Percentiles rank a stretch among this genome's conserved stretches.
Evolutionary conservation across 306 rosid species (phyloP).

Genomic region (Vachellia collinsii): DNA sequence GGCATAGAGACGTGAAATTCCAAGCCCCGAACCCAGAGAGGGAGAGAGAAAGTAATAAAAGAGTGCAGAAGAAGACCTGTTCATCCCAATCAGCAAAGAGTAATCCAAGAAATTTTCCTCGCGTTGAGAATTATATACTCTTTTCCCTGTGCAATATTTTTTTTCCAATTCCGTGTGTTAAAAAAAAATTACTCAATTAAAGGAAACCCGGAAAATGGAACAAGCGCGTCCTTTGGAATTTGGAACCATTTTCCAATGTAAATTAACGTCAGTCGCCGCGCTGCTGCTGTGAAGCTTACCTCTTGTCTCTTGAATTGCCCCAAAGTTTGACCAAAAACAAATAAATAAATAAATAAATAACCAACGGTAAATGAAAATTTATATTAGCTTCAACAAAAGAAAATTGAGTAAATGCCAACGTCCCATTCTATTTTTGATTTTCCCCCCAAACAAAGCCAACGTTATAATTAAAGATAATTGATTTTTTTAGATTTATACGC

Average conservation of each 20-base stretch:
- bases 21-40: background rate
- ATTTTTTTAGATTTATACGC: no score
- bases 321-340: no score
- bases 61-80: background rate
- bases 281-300: background rate
- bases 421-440: no score
- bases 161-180: background rate
- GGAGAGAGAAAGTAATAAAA: slow-evolving; percentile 16
- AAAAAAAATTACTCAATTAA: background rate
- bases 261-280: background rate
- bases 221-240: background rate
- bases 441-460: no score
- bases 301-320: no score
- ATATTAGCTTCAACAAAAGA: no score
- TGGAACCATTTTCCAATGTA: background rate
- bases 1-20: slow-evolving; percentile 10
- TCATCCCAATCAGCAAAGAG: background rate
- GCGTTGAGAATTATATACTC: slow-evolving; percentile 11
- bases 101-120: background rate
- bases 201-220: background rate
- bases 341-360: no score
- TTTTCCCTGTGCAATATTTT: background rate
- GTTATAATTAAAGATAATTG: no score
- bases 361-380: no score
- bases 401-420: no score